Base-by-base conservation (phyloP, 257 asterid species). In the Capsicum chinense region DNA sequence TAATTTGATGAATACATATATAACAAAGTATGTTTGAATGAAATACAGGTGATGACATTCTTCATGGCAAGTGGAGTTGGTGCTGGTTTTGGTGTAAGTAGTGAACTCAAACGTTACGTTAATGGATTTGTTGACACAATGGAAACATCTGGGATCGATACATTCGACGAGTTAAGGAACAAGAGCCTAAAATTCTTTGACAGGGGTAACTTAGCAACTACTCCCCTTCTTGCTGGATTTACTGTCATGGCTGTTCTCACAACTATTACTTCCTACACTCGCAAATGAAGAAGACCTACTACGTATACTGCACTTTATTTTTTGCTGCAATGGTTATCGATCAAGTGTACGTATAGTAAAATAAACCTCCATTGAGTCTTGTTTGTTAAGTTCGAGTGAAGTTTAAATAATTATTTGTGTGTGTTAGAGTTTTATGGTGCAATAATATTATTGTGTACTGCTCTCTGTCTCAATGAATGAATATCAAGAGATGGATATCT, bases 11-110 rank as follows among this genome's bases (percentile, higher is more conserved):
- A 26, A 26, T 26, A 26, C 33, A 26, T 26, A 26, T 39, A 39
- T 39, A 39, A 39, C 42, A 39, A 39, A 4, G 42, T 39, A 39
- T 39, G 33, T 9, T 21, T 21, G 15, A 63, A 26, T 63, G 70
- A 21, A 63, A 63, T 17, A 47, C 87, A 93, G 95, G 14, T 86
- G 26, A 63, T 89, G 1, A 92, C 91, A 50, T 83, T 87, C 84
- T 33, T 89, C 3, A 80, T 93, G 85, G 96, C 94, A 50, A 91
- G 83, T 17, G 97, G 97, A 83, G 93, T 90, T 37, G 95, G 97
- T 6, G 94, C 89, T 3, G 97, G 97, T 13, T 88, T 90, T 76
- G 94, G 94, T 68, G 84, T 90, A 0, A 84, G 90, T 3, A 79
- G 78, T 33, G 95, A 92, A 70, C 1, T 88, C 0, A 88, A 89